Conservation (phyloP, 176 grass and related monocot species). For the Ensete ventricosum region DNA sequence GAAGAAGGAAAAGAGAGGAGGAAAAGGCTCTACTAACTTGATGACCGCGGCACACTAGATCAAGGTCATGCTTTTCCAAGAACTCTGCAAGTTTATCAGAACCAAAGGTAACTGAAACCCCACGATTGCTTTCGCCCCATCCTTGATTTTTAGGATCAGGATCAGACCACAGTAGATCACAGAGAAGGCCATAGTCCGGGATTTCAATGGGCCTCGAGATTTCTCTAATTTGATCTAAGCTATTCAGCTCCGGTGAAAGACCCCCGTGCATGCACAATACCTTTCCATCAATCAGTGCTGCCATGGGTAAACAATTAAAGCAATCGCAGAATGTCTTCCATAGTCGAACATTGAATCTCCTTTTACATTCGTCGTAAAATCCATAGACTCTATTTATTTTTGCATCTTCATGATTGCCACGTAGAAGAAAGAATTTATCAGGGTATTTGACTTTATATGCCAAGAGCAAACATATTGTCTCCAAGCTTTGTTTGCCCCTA, state of each 20-base stretch:
- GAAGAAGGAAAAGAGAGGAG: neutral
- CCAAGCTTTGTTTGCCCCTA: conserved; percentile 10
- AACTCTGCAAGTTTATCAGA: conserved; percentile 12
- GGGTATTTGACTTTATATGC: conserved; percentile 10
- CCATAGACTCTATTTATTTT: conserved; percentile 10
- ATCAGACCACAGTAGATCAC: conserved; percentile 15
- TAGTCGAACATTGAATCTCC: conserved; percentile 6
- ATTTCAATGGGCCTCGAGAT: conserved; percentile 1
- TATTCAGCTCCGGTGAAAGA: conserved; percentile 3
- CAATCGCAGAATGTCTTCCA: conserved; percentile 16
- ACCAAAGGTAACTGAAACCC: conserved; percentile 6
- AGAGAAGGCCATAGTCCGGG: conserved; percentile 12
- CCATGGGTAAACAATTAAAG: conserved; percentile 14
- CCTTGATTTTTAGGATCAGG: neutral
- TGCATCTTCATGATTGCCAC: conserved; percentile 13
- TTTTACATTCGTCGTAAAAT: conserved; percentile 18
- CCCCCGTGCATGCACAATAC: conserved; percentile 15
- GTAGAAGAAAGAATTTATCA: conserved; percentile 6
- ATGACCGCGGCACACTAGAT: conserved; percentile 11
- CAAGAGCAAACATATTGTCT: conserved; percentile 13
- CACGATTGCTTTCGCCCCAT: neutral
- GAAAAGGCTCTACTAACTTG: neutral
- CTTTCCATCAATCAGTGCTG: conserved; percentile 8
- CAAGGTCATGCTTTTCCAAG: conserved; percentile 2
- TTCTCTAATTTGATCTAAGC: conserved; percentile 3